Evolutionary conservation across 495 filamentous ascomycete genomes (phyloP).

Genomic region (Aspergillus baeticus): DNA sequence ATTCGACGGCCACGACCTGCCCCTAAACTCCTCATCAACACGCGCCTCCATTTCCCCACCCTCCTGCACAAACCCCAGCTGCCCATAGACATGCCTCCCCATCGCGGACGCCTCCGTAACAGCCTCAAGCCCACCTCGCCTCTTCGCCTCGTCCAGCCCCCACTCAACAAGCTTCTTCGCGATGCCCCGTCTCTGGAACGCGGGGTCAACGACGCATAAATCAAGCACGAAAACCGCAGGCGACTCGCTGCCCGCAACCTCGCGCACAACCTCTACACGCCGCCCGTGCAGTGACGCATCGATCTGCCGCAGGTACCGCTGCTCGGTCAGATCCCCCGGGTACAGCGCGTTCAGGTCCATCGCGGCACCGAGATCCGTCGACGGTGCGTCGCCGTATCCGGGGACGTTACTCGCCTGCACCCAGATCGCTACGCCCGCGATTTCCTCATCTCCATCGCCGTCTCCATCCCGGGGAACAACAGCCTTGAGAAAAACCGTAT

Average conservation of each 20-base stretch:
- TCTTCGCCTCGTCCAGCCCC: constrained; percentile 38
- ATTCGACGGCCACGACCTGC: constrained; percentile 24
- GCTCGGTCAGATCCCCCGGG: constrained; percentile 35
- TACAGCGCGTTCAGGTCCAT: constrained; percentile 32
- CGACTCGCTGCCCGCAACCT: constrained; percentile 22
- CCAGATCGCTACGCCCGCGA: constrained; percentile 45
- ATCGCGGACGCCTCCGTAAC: constrained; percentile 42
- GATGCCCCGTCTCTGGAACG: constrained; percentile 37
- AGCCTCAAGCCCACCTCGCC: constrained; percentile 36
- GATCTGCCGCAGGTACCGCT: constrained; percentile 34
- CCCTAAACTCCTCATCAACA: constrained; percentile 36
- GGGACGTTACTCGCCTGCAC: constrained; percentile 28
- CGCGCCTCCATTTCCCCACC: constrained; percentile 30
- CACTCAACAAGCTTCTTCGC: constrained; percentile 37
- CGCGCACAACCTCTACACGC: constrained; percentile 29
- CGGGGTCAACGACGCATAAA: constrained; percentile 40
- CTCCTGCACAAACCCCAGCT: constrained; percentile 37
- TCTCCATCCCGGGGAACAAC: constrained; percentile 13
- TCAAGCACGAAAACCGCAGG: constrained; percentile 38
- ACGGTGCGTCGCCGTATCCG: constrained; percentile 34
- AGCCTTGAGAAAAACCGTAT: constrained; percentile 44
- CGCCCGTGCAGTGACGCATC: constrained; percentile 24
- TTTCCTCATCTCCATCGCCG: constrained; percentile 5
- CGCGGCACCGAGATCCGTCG: constrained; percentile 18
- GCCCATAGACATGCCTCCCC: constrained; percentile 40